Evolutionary conservation across 169 alveolate genomes (phyloP).

Genomic region (Toxoplasma gondii): DNA sequence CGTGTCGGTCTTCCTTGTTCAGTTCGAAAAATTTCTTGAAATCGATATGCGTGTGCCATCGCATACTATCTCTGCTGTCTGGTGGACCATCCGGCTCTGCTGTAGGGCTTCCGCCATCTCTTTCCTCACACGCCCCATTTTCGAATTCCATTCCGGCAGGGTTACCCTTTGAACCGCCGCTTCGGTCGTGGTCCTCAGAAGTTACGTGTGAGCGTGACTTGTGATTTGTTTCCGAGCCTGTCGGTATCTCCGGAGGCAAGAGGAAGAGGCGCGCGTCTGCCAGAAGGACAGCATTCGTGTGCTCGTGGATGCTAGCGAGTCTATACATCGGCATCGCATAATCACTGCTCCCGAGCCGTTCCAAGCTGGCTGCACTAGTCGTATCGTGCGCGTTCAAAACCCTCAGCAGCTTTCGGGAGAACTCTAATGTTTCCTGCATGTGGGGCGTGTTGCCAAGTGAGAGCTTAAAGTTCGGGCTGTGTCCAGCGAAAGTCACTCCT

Average conservation of each 20-base stretch:
- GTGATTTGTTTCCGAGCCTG: neutral
- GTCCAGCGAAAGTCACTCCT: constrained; percentile 91
- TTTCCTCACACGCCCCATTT: too few relatives aligned
- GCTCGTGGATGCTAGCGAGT: constrained; percentile 89
- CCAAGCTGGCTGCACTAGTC: neutral
- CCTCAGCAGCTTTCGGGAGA: neutral
- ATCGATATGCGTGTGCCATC: constrained; percentile 91
- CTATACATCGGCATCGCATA: constrained; percentile 70
- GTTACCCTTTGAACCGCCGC: neutral
- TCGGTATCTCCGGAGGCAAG: neutral
- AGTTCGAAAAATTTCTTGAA: constrained; percentile 83
- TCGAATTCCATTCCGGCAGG: neutral
- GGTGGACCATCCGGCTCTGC: neutral
- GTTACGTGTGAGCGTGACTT: too few relatives aligned
- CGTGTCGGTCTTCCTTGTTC: neutral
- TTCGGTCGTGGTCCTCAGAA: too few relatives aligned
- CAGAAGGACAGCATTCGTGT: constrained; percentile 83
- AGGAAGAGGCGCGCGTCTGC: constrained; percentile 72
- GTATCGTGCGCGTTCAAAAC: neutral
- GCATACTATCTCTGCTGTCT: constrained; percentile 69
- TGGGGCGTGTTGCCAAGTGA: constrained; percentile 4
- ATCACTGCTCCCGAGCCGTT: neutral
- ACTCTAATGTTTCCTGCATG: constrained; percentile 24
- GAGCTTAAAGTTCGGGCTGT: constrained; percentile 48
- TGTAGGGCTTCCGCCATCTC: neutral